Conservation (phyloP, 169 alveolate genomes). For the Babesia caballi region DNA sequence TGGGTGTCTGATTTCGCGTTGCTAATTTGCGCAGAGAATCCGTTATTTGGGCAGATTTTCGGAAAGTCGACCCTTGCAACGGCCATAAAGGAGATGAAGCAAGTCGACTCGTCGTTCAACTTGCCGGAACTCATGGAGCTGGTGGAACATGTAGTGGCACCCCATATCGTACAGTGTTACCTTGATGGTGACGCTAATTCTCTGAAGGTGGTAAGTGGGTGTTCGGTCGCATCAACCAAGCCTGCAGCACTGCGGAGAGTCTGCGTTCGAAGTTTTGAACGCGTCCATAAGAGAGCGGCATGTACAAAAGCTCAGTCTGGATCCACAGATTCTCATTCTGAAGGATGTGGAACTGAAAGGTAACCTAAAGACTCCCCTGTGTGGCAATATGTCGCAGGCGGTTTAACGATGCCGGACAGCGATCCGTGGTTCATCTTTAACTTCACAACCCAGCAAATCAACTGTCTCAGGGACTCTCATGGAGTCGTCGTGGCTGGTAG, state of each 20-base stretch:
- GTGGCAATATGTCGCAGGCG: conserved; percentile 17
- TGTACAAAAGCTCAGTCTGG: conserved; percentile 73
- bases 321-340: conserved; percentile 79
- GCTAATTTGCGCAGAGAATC: conserved; percentile 65
- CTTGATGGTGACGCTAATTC: conserved; percentile 81
- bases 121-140: conserved; percentile 78
- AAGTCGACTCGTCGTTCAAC: conserved; percentile 81
- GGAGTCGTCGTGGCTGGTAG: conserved; percentile 78
- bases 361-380: conserved; percentile 6
- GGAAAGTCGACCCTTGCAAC: conserved; percentile 84
- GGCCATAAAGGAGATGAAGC: conserved; percentile 86
- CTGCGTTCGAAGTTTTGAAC: conserved; percentile 77
- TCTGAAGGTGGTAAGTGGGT: conserved; percentile 33
- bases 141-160: conserved; percentile 84
- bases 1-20: not conserved
- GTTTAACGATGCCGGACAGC: conserved; percentile 68
- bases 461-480: conserved; percentile 77
- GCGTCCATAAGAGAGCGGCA: conserved; percentile 80
- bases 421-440: conserved; percentile 86
- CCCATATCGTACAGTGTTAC: conserved; percentile 82
- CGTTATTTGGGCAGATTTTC: conserved; percentile 78
- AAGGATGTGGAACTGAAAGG: conserved; percentile 84
- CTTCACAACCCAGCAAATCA: conserved; percentile 86
- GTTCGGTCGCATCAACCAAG: too few relatives aligned
- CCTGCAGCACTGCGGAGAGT: conserved; percentile 83